Base-by-base conservation (phyloP, 371 early-diverging fungal species). In the Apophysomyces ossiformis region DNA sequence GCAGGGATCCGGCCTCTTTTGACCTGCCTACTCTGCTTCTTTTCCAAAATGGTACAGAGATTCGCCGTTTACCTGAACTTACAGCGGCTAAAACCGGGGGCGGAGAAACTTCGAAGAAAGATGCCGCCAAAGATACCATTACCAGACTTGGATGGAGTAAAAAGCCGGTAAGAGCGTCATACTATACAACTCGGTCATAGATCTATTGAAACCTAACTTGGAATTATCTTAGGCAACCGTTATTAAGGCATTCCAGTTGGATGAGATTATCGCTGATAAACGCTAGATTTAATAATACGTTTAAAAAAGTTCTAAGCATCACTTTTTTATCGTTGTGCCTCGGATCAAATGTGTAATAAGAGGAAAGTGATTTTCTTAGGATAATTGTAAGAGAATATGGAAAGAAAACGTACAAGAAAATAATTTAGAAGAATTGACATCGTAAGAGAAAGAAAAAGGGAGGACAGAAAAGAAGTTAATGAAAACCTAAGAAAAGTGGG, bases 111-210 rank as follows among this genome's bases (percentile, higher is more conserved):
- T 64, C 72, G 46, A 71, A 67, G 36, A 63, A 73, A 56, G 68
- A 68, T 65, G 69, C 69, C 12, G 75, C 79, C 5, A 83, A 83
- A 41, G 75, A 83, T 67, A 78, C 80, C 8, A 83, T 83, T 45
- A 79, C 78, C 13, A 72, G 81, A 18, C 70, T 83, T 16, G 84
- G 81, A 37, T 83, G 84, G 84, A 78, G 73, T 43, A 78, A 80
- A 45, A 77, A 73, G 36, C 71, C 76, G 26, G 84, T 81, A 74
- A 78, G 15, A 37, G 36, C 15, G 41, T 37, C 26, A 15, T 26
- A 26, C 32, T 26, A 26, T 26, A 26, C 32, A 26, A 26, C 32
- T 26, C 32, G 32, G 2, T 26, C 32, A 26, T 26, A 2, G 32
- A 26, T 26, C 32, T 26, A 26, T 26, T 26, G 32, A 26, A 26